These are phyloP conservation scores for Brassica napus DNA, from an alignment of 345 rosid species.

Conservation along the genomic window DNA sequence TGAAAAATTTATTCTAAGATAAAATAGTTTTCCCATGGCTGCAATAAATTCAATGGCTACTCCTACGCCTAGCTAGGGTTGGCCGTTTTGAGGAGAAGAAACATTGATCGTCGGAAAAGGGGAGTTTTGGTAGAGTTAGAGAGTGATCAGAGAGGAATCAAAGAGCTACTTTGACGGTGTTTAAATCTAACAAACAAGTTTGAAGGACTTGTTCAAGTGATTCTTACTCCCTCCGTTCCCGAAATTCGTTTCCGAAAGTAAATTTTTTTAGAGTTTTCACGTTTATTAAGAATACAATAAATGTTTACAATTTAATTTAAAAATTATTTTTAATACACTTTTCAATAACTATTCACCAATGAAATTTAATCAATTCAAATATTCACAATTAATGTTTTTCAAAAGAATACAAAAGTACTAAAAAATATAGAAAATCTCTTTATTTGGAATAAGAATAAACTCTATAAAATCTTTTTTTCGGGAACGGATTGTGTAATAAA, in stretches of 20 bases:
- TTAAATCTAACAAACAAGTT: neutral
- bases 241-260: no score
- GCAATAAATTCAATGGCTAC: neutral
- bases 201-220: neutral
- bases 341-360: no score
- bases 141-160: neutral
- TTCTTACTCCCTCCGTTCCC: neutral
- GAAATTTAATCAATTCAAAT: no score
- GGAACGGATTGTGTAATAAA: neutral
- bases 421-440: no score
- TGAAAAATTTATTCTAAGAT: neutral
- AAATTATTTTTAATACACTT: no score
- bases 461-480: no score
- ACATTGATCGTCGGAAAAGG: neutral
- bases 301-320: no score
- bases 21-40: neutral
- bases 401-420: no score
- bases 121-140: neutral
- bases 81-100: neutral
- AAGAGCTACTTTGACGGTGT: neutral
- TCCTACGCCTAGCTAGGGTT: neutral
- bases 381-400: no score
- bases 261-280: no score
- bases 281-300: no score
- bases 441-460: no score